Base-by-base conservation (phyloP, 2,329 filamentous ascomycete genomes). In the Orbilia ellipsospora region DNA sequence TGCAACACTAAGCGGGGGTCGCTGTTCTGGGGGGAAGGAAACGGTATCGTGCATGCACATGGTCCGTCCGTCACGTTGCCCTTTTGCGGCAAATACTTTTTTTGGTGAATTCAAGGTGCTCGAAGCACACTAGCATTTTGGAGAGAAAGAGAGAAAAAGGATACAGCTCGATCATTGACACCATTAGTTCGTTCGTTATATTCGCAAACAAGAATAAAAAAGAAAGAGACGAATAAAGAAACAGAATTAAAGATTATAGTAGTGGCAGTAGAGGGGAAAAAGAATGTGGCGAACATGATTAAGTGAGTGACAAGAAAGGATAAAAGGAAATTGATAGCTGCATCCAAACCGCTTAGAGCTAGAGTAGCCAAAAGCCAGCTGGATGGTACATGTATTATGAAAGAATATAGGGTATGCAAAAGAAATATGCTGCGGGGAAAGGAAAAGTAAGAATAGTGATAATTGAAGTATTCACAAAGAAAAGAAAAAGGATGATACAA, bases 151-250 rank as follows among this genome's bases (percentile, higher is more conserved):
- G 55, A 60, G 26, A 57, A 56, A 59, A 63, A 64, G 36, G 59
- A 66, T 66, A 61, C 57, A 59, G 57, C 55, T 67, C 69, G 65
- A 67, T 74, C 70, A 60, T 74, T 63, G 50, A 68, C 62, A 68
- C 63, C 70, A 50, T 74, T 67, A 56, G 57, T 68, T 74, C 70
- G 59, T 74, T 74, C 70, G 70, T 74, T 44, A 74, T 61, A 66
- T 59, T 51, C 63, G 55, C 28, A 54, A 55, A 67, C 23, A 51
- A 31, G 45, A 52, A 59, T 45, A 55, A 62, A 23, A 42, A 57
- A 52, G 59, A 52, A 60, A 40, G 26, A 55, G 23, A 31, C 61
- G 31, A 48, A 62, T 62, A 67, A 52, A 54, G 51, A 28, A 51
- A 31, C 59, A 56, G 52, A 68, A 48, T 59, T 54, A 70, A 70